phyloP scores from a whole-genome alignment of 495 filamentous ascomycete species.

The Choiromyces venosus region DNA sequence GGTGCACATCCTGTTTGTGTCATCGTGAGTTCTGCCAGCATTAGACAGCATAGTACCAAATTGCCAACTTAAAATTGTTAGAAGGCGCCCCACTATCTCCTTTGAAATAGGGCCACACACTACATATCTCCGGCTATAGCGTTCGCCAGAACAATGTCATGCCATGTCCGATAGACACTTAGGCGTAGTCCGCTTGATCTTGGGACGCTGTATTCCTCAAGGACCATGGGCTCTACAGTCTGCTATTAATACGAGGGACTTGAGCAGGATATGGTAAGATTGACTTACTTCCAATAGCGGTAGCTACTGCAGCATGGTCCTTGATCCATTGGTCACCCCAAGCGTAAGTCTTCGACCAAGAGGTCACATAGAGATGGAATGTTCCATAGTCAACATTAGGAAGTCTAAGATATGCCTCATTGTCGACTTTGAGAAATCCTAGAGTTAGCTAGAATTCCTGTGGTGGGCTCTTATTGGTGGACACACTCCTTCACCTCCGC shows the following conservation, averaged over 20 bases:
- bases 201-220: constrained; percentile 52
- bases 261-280: not conserved
- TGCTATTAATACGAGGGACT: not conserved
- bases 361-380: constrained; percentile 43
- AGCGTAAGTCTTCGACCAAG: constrained; percentile 42
- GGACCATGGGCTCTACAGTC: constrained; percentile 46
- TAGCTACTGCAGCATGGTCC: constrained; percentile 48
- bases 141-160: constrained; percentile 45
- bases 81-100: constrained; percentile 50
- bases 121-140: constrained; percentile 56
- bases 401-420: constrained; percentile 49
- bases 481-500: constrained; percentile 47
- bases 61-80: constrained; percentile 45
- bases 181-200: constrained; percentile 15
- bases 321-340: constrained; percentile 51
- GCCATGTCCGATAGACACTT: constrained; percentile 18
- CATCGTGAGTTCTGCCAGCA: constrained; percentile 27
- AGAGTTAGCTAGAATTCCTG: not conserved
- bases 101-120: constrained; percentile 37
- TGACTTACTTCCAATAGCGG: constrained; percentile 43
- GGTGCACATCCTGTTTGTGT: constrained; percentile 26
- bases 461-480: not conserved
- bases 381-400: constrained; percentile 50
- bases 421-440: constrained; percentile 43
- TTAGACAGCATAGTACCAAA: constrained; percentile 22